These are phyloP conservation scores for Jimgerdemannia lactiflua DNA, from an alignment of 192 early-diverging fungal genomes.

Conservation along the genomic window DNA sequence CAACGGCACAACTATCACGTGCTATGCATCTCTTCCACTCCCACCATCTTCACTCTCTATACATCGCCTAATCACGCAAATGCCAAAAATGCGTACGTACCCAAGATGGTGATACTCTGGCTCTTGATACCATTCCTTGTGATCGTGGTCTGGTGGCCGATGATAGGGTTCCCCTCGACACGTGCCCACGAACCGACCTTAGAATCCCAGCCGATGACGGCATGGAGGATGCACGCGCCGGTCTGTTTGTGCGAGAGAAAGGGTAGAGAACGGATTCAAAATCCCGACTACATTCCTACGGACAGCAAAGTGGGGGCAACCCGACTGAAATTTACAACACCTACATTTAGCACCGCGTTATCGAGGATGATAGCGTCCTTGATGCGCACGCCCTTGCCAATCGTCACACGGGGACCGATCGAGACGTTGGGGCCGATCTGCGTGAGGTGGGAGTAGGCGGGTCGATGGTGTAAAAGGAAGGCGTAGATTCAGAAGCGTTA, in stretches of 20 bases:
- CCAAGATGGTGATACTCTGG: conserved; percentile 89
- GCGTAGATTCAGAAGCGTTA: no score
- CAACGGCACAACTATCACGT: no score
- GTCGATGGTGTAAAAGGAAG: no score
- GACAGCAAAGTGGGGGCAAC: no score
- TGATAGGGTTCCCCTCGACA: conserved; percentile 81
- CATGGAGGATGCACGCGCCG: conserved; percentile 82
- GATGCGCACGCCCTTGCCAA: conserved; percentile 92
- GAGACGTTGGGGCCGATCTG: conserved; percentile 95
- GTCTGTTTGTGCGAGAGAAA: conserved; percentile 42
- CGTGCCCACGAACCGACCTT: conserved; percentile 93
- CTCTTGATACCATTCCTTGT: conserved; percentile 88
- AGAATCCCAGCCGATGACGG: conserved; percentile 92
- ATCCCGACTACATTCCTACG: no score
- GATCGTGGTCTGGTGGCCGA: conserved; percentile 66
- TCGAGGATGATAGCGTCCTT: conserved; percentile 94
- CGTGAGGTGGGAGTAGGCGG: background rate
- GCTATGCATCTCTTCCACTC: no score
- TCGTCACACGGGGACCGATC: conserved; percentile 83
- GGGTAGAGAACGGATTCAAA: no score
- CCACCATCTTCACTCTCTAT: no score
- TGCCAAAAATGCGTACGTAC: conserved; percentile 20
- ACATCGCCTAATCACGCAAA: no score
- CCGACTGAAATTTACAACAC: background rate
- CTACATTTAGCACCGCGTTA: conserved; percentile 75